phyloP scores from a whole-genome alignment of 768 basidiomycete genomes.

The Suillus lakei region DNA sequence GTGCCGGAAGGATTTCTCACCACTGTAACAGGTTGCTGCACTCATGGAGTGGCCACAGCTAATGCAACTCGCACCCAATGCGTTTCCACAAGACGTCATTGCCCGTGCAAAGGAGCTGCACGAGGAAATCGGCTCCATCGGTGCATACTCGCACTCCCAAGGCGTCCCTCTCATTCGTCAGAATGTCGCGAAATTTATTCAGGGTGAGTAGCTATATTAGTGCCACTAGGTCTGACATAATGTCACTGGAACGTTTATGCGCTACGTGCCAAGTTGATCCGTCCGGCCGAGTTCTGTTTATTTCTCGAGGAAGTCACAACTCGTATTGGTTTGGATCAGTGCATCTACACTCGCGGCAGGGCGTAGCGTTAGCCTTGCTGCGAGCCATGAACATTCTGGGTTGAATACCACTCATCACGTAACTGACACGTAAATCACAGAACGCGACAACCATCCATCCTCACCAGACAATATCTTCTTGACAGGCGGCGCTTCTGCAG shows the following conservation, averaged over 20 bases:
- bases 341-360: background rate
- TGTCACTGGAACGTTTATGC: background rate
- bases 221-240: background rate
- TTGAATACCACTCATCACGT: background rate
- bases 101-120: slow-evolving; percentile 82
- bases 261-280: background rate
- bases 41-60: slow-evolving; percentile 92
- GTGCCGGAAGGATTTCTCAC: slow-evolving; percentile 14
- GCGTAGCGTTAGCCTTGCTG: background rate
- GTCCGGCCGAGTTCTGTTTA: background rate
- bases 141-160: slow-evolving; percentile 96
- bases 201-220: slow-evolving; percentile 52
- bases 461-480: slow-evolving; percentile 89
- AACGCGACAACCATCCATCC: slow-evolving; percentile 88
- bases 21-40: slow-evolving; percentile 70
- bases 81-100: slow-evolving; percentile 87
- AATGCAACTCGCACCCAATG: slow-evolving; percentile 71
- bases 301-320: background rate
- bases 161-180: slow-evolving; percentile 89
- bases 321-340: background rate
- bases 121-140: slow-evolving; percentile 87
- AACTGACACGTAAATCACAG: slow-evolving; percentile 42
- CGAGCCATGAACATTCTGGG: background rate
- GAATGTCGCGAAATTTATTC: slow-evolving; percentile 88
- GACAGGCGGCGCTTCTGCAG: slow-evolving; percentile 92